phyloP scores from a whole-genome alignment of 2,329 filamentous ascomycete genomes.

The Epicoccum sorghinum region DNA sequence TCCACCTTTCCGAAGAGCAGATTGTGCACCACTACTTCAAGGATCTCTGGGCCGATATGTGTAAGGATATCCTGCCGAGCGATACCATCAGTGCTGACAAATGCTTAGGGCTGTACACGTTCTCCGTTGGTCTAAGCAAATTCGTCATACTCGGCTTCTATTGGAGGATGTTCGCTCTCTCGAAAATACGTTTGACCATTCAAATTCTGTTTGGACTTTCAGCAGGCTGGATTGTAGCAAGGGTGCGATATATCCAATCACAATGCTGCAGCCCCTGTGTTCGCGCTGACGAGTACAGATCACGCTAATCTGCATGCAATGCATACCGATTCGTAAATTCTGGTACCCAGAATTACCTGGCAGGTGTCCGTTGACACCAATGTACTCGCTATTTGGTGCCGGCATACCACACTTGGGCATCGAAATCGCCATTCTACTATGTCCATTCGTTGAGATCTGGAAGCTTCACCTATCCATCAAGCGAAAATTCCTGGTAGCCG shows the following conservation, averaged over 20 bases:
- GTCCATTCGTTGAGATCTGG: slow-evolving; percentile 28
- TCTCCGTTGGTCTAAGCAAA: slow-evolving; percentile 31
- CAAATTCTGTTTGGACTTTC: slow-evolving; percentile 21
- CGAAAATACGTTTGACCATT: slow-evolving; percentile 28
- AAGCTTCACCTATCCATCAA: slow-evolving; percentile 22
- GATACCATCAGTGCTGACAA: background rate
- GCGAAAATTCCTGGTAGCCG: slow-evolving; percentile 26
- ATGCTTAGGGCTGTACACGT: slow-evolving; percentile 26
- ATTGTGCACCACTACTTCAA: slow-evolving; percentile 27
- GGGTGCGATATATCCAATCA: slow-evolving; percentile 12
- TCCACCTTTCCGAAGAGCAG: slow-evolving; percentile 19
- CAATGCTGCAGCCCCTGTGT: background rate
- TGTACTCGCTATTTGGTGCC: slow-evolving; percentile 24
- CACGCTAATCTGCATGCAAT: slow-evolving; percentile 24
- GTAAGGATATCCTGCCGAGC: background rate
- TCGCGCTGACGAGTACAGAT: slow-evolving; percentile 19
- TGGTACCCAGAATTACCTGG: slow-evolving; percentile 24
- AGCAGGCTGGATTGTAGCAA: slow-evolving; percentile 23
- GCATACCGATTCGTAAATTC: slow-evolving; percentile 27
- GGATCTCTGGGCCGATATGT: slow-evolving; percentile 33
- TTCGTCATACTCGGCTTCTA: slow-evolving; percentile 32
- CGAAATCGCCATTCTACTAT: slow-evolving; percentile 28
- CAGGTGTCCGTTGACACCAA: slow-evolving; percentile 26
- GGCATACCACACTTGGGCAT: slow-evolving; percentile 31
- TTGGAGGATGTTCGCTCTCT: slow-evolving; percentile 29